Base-by-base conservation (phyloP, 2,329 filamentous ascomycete species). In the Berkeleyomyces rouxiae region DNA sequence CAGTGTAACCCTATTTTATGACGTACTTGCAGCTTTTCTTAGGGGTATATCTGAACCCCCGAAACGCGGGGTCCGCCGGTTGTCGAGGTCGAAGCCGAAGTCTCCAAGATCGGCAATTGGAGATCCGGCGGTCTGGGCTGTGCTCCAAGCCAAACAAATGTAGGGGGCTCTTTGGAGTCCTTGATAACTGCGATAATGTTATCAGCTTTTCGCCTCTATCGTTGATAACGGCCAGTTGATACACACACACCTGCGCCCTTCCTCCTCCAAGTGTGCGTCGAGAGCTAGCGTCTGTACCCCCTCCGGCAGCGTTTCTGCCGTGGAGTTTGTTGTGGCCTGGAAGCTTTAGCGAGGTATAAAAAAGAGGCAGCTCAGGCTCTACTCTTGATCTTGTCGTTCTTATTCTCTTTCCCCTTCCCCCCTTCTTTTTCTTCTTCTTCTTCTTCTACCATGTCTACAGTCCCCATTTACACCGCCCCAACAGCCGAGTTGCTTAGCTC, bases 401-500 rank as follows among this genome's bases (percentile, higher is more conserved):
- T n/a, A 9, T 43, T 43, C 16, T 39, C 44, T 31, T 33, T 53
- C n/a, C 13, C 33, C 33, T 58, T 36, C 7, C 51, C 39, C 7
- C 6, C 2, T 31, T 46, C 11, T 46, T 23, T 23, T 47, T 44
- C 9, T 23, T 47, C 10, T 47, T 36, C 10, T 47, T 36, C 16
- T 37, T 43, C 44, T 44, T 55, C 23, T 6, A 53, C 43, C 11
- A 62, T 64, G 63, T 40, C 64, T 7, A 23, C 23, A 23, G 33
- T 62, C 31, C 61, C 63, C 9, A 60, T 71, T 61, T 68, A 69
- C 66, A 66, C 69, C 59, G 65, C 63, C 67, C 59, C 61, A 39
- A 71, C 73, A 68, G 66, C 66, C 6, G 67, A 68, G 44, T 67
- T 67, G 63, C 67, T 71, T 55, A 64, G 68, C 3, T 63, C 68